These are phyloP conservation scores for Anisogramma anomala DNA, from an alignment of 2,329 filamentous ascomycete species.

Conservation along the genomic window DNA sequence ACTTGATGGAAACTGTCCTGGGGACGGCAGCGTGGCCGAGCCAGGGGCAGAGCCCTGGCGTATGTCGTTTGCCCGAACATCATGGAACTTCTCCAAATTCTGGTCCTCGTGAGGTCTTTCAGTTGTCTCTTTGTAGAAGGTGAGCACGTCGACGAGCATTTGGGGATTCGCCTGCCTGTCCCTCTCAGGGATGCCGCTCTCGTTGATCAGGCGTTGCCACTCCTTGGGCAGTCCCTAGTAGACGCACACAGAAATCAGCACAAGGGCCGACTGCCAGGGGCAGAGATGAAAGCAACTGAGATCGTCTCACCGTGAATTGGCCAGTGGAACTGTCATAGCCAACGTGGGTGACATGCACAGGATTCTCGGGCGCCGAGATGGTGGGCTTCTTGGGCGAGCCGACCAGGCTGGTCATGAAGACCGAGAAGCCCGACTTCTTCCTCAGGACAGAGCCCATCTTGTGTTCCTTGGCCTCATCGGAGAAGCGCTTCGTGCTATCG, in stretches of 20 bases:
- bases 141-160: constrained; percentile 89
- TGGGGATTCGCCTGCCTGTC: constrained; percentile 93
- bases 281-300: constrained; percentile 15
- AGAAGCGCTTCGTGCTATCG: constrained; percentile 59
- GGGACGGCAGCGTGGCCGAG: constrained; percentile 34
- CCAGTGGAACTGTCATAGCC: constrained; percentile 94
- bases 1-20: constrained; percentile 42
- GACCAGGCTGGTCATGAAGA: constrained; percentile 72
- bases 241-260: constrained; percentile 13
- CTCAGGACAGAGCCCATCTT: constrained; percentile 49
- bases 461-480: constrained; percentile 60
- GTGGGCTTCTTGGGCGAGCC: constrained; percentile 80
- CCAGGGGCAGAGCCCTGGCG: constrained; percentile 33
- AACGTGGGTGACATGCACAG: constrained; percentile 94
- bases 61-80: constrained; percentile 54
- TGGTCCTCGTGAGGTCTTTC: constrained; percentile 71
- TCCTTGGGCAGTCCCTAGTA: constrained; percentile 81
- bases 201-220: constrained; percentile 92
- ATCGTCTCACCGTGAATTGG: constrained; percentile 72
- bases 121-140: constrained; percentile 92
- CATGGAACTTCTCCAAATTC: constrained; percentile 91
- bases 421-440: constrained; percentile 83
- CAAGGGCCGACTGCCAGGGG: neutral
- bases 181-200: constrained; percentile 91
- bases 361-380: constrained; percentile 96